Evolutionary conservation across 2,329 filamentous ascomycete species (phyloP), one percentile per base, ranked within the genome.

Genomic region (Coniochaeta ligniaria): DNA sequence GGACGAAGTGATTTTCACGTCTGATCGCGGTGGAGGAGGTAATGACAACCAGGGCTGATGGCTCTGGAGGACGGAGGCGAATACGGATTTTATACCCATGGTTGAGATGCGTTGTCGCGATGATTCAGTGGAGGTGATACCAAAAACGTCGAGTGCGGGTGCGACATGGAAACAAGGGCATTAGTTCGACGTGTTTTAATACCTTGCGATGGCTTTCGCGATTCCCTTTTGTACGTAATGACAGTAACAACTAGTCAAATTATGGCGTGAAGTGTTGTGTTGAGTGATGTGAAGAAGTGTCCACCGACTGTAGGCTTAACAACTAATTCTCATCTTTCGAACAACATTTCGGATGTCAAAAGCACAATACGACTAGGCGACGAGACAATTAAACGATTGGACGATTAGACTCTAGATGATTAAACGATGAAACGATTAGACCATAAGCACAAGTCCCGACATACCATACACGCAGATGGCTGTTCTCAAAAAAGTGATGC

Each of bases 71-170:
- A 14, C 8, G 31, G 6, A 22, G 17, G 35, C 52, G 16, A 26
- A 35, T 33, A 57, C n/a, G 54, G 54, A 57, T 28, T 57, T 57
- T 57, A 57, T 57, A 57, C 54, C 54, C 54, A 20, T 6, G 28
- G 54, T 36, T 38, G 20, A 31, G 41, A 20, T 24, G 43, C 24
- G 20, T 47, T 52, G 22, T 31, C 47, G 47, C 47, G 47, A 52
- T 52, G 47, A 52, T 43, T n/a, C 12, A 9, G 26, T 16, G 47
- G 47, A 31, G 47, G 47, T 52, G 47, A 52, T 52, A 52, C 47
- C 47, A 52, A 52, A 52, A 47, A 41, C 38, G 38, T n/a, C 38
- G 38, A 5, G 9, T 16, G 17, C 17, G 38, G 47, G 22, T 26
- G 47, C 47, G 47, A 28, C 43, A 47, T 47, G 47, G 24, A 28